These are phyloP conservation scores for Alternaria solani DNA, from an alignment of 2,329 filamentous ascomycete species.

Conservation along the genomic window DNA sequence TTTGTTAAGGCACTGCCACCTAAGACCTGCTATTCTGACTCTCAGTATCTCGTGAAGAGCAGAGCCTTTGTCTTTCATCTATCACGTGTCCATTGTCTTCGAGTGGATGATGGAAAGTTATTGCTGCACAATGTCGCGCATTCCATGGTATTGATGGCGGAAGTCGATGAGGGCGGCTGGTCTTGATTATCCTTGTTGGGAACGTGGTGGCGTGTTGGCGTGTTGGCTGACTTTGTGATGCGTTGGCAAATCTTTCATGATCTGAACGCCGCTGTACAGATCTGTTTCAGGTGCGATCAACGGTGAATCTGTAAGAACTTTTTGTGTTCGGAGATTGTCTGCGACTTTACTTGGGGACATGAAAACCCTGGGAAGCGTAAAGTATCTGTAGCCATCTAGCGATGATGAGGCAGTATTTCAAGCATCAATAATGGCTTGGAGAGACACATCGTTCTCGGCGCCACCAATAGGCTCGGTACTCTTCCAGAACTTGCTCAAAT, in stretches of 20 bases:
- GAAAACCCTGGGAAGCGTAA: not conserved
- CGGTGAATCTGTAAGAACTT: not conserved
- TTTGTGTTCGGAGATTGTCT: not conserved
- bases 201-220: constrained; percentile 11
- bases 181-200: not conserved
- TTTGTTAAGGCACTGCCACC: constrained; percentile 30
- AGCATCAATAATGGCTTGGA: constrained; percentile 65
- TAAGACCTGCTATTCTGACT: constrained; percentile 28
- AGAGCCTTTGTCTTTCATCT: constrained; percentile 32
- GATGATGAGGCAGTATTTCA: constrained; percentile 20
- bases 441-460: constrained; percentile 53
- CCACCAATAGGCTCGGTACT: constrained; percentile 71
- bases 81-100: constrained; percentile 30
- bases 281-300: constrained; percentile 10
- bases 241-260: constrained; percentile 20
- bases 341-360: not conserved
- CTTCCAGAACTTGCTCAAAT: constrained; percentile 87
- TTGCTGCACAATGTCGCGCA: constrained; percentile 24
- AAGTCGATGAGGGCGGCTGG: not conserved
- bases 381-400: not conserved
- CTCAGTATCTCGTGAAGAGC: constrained; percentile 23
- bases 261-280: constrained; percentile 9
- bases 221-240: constrained; percentile 19
- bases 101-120: constrained; percentile 9
- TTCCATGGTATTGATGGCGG: not conserved